Conservation (phyloP, 2,329 filamentous ascomycete species). For the Neospermospora avenae region DNA sequence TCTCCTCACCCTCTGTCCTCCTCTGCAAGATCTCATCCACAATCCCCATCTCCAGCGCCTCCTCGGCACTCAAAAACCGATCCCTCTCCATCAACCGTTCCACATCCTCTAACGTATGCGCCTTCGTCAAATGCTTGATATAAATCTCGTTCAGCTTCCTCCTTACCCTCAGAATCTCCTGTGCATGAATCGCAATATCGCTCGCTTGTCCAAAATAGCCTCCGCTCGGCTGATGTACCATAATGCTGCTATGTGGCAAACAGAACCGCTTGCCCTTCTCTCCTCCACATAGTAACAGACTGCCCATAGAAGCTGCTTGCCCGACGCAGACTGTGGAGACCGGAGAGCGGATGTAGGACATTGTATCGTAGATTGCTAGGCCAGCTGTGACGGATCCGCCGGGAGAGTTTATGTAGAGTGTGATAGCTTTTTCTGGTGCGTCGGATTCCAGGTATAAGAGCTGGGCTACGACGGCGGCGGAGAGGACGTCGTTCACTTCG, state of each 20-base stretch:
- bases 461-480: constrained; percentile 92
- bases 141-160: constrained; percentile 90
- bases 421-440: constrained; percentile 89
- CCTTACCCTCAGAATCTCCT: constrained; percentile 86
- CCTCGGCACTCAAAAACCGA: constrained; percentile 85
- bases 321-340: constrained; percentile 95
- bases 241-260: constrained; percentile 89
- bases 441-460: constrained; percentile 98
- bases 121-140: constrained; percentile 77
- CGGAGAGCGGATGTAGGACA: constrained; percentile 92
- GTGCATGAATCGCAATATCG: constrained; percentile 96
- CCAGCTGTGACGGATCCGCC: constrained; percentile 89
- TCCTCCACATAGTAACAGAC: constrained; percentile 81
- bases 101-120: constrained; percentile 76
- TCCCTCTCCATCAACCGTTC: constrained; percentile 96
- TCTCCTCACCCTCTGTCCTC: constrained; percentile 40
- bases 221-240: constrained; percentile 94
- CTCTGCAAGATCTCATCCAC: constrained; percentile 82
- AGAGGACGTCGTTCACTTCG: constrained; percentile 83
- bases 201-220: constrained; percentile 62
- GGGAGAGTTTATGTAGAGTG: constrained; percentile 96
- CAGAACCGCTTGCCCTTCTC: constrained; percentile 81
- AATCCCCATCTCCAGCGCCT: constrained; percentile 86
- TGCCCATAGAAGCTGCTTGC: constrained; percentile 93
- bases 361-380: constrained; percentile 95